A percentile compares a stretch with the other conserved stretches of the same genome.
Evolutionary conservation across 2,329 filamentous ascomycete species (phyloP).

Genomic region (Parastagonospora avenae): DNA sequence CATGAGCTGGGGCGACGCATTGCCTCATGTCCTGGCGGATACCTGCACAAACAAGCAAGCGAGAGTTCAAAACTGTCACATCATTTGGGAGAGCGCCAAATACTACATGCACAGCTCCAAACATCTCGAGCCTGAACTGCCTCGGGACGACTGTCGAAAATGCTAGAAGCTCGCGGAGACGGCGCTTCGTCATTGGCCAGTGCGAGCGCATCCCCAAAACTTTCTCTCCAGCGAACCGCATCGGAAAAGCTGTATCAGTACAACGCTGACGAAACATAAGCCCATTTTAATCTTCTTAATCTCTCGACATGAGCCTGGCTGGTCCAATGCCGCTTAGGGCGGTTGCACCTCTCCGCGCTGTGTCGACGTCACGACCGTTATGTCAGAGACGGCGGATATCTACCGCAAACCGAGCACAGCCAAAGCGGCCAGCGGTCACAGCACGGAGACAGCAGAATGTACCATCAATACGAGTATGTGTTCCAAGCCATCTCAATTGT

Average conservation of each 20-base stretch:
- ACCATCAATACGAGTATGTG: conserved; percentile 39
- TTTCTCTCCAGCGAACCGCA: neutral
- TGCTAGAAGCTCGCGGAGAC: neutral
- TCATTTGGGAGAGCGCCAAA: too few species aligned
- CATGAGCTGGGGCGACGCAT: too few species aligned
- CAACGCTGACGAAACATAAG: conserved; percentile 1
- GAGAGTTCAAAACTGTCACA: too few species aligned
- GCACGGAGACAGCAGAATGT: conserved; percentile 24
- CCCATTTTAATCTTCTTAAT: conserved; percentile 17
- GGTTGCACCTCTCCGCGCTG: conserved; percentile 39
- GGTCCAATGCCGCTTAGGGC: conserved; percentile 42
- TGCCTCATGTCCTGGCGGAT: too few species aligned
- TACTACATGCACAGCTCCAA: too few species aligned
- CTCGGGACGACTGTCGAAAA: neutral
- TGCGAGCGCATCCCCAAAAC: neutral
- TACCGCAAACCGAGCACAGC: conserved; percentile 30
- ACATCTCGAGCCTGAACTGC: neutral
- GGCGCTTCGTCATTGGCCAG: neutral
- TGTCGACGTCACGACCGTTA: conserved; percentile 27
- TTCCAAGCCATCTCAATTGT: neutral
- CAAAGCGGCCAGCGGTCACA: conserved; percentile 28
- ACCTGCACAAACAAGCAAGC: too few species aligned
- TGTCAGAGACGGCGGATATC: conserved; percentile 40
- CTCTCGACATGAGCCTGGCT: conserved; percentile 41
- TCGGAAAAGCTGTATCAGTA: neutral